Evolutionary conservation across 2,329 filamentous ascomycete genomes (phyloP).

Genomic region (Paecilomyces niveus): DNA sequence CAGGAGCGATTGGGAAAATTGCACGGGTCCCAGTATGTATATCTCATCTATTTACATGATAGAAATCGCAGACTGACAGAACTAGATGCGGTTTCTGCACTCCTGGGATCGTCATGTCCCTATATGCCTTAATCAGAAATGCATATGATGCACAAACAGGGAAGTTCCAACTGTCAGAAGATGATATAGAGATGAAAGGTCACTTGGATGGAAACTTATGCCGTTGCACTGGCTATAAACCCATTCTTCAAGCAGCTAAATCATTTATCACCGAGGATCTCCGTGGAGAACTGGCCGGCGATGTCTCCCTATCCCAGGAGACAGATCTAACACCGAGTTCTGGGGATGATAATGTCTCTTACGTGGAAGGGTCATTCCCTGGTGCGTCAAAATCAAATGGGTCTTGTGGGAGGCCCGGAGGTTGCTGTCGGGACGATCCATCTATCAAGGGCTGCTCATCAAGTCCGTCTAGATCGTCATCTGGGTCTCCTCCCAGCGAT

Average conservation of each 20-base stretch:
- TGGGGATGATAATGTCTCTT: slow-evolving; percentile 40
- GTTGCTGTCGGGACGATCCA: slow-evolving; percentile 17
- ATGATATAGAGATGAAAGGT: slow-evolving; percentile 66
- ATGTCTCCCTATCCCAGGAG: slow-evolving; percentile 48
- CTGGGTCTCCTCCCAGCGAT: not conserved
- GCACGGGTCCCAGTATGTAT: slow-evolving; percentile 63
- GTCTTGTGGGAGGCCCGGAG: slow-evolving; percentile 19
- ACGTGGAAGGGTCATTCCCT: slow-evolving; percentile 8
- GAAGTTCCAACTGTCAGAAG: slow-evolving; percentile 61
- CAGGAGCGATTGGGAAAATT: slow-evolving; percentile 82
- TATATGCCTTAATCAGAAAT: slow-evolving; percentile 44
- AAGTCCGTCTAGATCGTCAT: not conserved
- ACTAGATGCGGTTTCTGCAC: slow-evolving; percentile 70
- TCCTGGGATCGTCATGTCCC: slow-evolving; percentile 73
- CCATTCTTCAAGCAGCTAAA: slow-evolving; percentile 79
- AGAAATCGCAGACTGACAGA: not conserved
- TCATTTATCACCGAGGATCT: slow-evolving; percentile 55
- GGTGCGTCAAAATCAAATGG: slow-evolving; percentile 1
- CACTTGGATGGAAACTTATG: slow-evolving; percentile 87
- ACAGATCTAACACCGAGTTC: slow-evolving; percentile 26
- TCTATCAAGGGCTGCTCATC: slow-evolving; percentile 4
- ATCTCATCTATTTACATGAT: not conserved
- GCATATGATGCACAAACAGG: slow-evolving; percentile 77
- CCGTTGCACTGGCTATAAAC: slow-evolving; percentile 78
- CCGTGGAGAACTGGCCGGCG: slow-evolving; percentile 44